Conservation (phyloP, 768 basidiomycete genomes). For the Russula sp. region DNA sequence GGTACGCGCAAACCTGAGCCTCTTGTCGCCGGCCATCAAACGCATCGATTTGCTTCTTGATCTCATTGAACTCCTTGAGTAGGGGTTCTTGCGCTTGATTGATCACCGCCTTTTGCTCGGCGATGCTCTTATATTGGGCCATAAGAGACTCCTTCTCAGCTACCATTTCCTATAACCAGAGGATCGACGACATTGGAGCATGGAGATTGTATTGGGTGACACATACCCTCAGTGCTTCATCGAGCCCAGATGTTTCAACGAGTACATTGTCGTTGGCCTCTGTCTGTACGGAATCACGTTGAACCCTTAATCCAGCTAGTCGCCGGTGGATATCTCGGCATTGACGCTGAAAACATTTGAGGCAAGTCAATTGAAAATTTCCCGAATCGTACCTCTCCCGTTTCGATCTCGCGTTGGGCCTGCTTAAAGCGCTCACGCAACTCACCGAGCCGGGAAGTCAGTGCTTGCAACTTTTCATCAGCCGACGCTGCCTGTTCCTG, state of each 20-base stretch:
- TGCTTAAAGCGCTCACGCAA: conserved; percentile 28
- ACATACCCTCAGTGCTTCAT: conserved; percentile 47
- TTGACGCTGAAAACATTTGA: conserved; percentile 11
- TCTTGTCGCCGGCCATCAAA: conserved; percentile 39
- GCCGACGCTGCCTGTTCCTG: conserved; percentile 32
- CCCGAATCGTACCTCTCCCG: neutral
- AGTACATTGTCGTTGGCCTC: conserved; percentile 68
- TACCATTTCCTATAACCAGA: conserved; percentile 41
- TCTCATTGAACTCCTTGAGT: conserved; percentile 35
- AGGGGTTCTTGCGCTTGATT: conserved; percentile 40
- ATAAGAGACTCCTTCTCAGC: conserved; percentile 41
- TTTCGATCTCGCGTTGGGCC: conserved; percentile 25
- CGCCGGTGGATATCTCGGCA: conserved; percentile 7
- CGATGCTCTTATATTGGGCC: conserved; percentile 43
- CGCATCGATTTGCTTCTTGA: conserved; percentile 45
- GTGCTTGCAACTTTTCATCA: conserved; percentile 32
- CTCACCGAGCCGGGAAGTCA: conserved; percentile 27
- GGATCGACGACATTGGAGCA: neutral
- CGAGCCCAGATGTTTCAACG: conserved; percentile 48
- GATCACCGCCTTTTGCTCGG: conserved; percentile 38
- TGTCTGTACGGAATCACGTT: conserved; percentile 39
- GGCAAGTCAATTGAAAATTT: neutral
- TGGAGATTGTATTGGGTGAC: neutral
- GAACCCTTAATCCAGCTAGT: conserved; percentile 26
- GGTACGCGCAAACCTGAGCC: conserved; percentile 38